These are phyloP conservation scores for Trapa bicornis DNA, from an alignment of 345 rosid genomes.

Conservation along the genomic window DNA sequence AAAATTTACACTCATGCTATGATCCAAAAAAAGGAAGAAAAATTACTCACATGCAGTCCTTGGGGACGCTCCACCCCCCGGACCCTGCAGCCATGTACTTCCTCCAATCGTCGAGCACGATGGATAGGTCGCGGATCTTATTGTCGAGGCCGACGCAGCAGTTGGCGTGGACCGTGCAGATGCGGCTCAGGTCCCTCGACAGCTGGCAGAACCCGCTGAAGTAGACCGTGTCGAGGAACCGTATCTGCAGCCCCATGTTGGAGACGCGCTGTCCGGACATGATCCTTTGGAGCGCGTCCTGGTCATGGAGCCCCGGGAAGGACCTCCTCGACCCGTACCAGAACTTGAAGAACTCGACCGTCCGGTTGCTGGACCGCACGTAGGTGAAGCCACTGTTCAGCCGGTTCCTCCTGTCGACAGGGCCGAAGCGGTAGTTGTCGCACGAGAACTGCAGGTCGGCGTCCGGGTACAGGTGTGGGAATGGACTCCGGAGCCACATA, in stretches of 20 bases:
- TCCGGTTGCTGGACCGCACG: slow-evolving; percentile 40
- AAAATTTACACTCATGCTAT: no score
- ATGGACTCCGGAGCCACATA: slow-evolving; percentile 18
- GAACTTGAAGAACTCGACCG: slow-evolving; percentile 49
- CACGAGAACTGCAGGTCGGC: slow-evolving; percentile 85
- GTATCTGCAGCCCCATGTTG: slow-evolving; percentile 30
- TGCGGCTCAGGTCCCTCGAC: slow-evolving; percentile 29
- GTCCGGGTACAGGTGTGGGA: slow-evolving; percentile 6
- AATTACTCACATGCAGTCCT: slow-evolving; percentile 32
- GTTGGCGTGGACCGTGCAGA: slow-evolving; percentile 20
- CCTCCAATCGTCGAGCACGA: slow-evolving; percentile 64
- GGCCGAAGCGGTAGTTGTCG: slow-evolving; percentile 35
- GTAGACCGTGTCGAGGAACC: slow-evolving; percentile 51
- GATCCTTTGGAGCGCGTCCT: slow-evolving; percentile 64
- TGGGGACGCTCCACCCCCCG: slow-evolving; percentile 20
- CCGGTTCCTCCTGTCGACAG: slow-evolving; percentile 23
- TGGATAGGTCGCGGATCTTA: no score
- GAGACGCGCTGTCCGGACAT: slow-evolving; percentile 24
- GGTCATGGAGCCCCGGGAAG: slow-evolving; percentile 18
- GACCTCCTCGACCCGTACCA: slow-evolving; percentile 45
- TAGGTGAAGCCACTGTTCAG: slow-evolving; percentile 68
- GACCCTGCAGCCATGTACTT: no score
- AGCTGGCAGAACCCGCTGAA: slow-evolving; percentile 41
- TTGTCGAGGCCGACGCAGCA: slow-evolving; percentile 41
- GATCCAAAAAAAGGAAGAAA: no score